Percentiles rank a stretch among this genome's conserved stretches.
Evolutionary conservation across 78 protist species (phyloP).

Genomic region (Chrysochromulina tobinii): DNA sequence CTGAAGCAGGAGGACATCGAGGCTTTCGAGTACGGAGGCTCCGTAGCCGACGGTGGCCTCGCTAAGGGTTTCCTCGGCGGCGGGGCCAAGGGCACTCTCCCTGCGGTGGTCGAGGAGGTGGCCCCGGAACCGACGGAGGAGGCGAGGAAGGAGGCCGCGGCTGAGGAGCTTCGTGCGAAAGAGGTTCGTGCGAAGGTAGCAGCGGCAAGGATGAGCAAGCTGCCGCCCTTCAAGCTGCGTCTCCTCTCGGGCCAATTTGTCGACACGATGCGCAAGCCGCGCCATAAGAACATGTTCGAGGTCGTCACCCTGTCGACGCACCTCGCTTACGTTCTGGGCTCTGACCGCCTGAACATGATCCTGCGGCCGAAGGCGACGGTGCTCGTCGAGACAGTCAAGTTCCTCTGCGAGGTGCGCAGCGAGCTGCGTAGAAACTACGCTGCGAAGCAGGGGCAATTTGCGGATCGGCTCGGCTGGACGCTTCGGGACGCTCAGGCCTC

Average conservation of each 20-base stretch:
- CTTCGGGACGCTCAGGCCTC: neutral
- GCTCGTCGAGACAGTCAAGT: neutral
- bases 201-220: neutral
- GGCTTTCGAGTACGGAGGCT: neutral
- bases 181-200: neutral
- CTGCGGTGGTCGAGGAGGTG: neutral
- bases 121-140: too few relatives aligned
- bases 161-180: neutral
- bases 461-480: neutral
- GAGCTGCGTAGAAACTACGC: neutral
- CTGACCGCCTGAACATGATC: neutral
- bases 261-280: neutral
- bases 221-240: neutral
- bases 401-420: slow-evolving; percentile 9
- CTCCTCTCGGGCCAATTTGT: neutral
- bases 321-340: neutral
- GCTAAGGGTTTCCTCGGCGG: neutral
- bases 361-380: neutral
- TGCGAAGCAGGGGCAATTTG: neutral
- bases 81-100: neutral
- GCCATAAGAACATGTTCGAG: neutral
- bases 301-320: neutral
- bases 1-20: neutral
- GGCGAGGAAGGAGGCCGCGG: neutral
- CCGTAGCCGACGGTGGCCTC: neutral